These are phyloP conservation scores for Debaryomycetaceae sp. DNA, from an alignment of 1,139 yeast genomes.

Conservation along the genomic window DNA sequence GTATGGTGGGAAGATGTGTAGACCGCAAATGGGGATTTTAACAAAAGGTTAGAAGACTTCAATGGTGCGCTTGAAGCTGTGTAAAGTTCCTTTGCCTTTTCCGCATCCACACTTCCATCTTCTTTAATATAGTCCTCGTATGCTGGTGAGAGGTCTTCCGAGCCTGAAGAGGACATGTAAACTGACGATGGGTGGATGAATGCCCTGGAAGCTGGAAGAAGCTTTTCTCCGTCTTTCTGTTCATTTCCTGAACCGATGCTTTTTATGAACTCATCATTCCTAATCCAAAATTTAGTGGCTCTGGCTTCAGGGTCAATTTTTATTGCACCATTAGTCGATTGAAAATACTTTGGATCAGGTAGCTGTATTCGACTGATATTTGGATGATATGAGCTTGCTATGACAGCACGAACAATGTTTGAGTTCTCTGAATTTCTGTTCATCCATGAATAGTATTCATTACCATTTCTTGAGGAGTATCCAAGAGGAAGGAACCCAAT, in stretches of 20 bases:
- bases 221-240: constrained; percentile 10
- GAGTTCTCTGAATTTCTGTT: constrained; percentile 52
- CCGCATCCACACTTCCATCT: constrained; percentile 35
- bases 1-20: constrained; percentile 61
- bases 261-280: constrained; percentile 47
- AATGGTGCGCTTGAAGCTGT: constrained; percentile 19
- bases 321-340: constrained; percentile 73
- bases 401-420: constrained; percentile 57
- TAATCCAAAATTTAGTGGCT: constrained; percentile 67
- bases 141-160: constrained; percentile 14
- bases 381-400: constrained; percentile 82
- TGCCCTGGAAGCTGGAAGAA: constrained; percentile 60
- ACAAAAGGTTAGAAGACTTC: constrained; percentile 13
- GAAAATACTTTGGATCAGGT: constrained; percentile 75
- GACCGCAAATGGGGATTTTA: constrained; percentile 53
- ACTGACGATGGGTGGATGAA: constrained; percentile 84
- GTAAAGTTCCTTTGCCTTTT: constrained; percentile 23
- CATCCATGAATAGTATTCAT: constrained; percentile 13
- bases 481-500: constrained; percentile 67
- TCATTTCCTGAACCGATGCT: constrained; percentile 8
- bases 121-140: constrained; percentile 30
- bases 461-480: constrained; percentile 24
- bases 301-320: constrained; percentile 82
- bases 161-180: constrained; percentile 43
- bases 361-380: constrained; percentile 74